These are phyloP conservation scores for Termitomyces sp. DNA, from an alignment of 768 basidiomycete species.

Conservation along the genomic window DNA sequence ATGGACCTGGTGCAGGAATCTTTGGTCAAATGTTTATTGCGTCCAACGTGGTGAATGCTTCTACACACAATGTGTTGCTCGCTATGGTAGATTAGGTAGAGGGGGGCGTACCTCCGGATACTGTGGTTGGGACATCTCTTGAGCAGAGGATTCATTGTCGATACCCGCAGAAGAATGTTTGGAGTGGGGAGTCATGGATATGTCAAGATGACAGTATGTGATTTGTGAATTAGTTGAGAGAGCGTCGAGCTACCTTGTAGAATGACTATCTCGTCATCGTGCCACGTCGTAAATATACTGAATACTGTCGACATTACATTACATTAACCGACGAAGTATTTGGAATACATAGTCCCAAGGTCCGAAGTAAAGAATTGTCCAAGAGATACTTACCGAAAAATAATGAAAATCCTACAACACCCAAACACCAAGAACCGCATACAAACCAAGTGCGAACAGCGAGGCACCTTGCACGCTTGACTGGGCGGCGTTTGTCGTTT, in stretches of 20 bases:
- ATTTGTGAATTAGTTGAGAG: too few relatives aligned
- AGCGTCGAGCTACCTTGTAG: not conserved
- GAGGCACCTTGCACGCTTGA: not conserved
- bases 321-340: not conserved
- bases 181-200: not conserved
- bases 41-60: slow-evolving; percentile 1
- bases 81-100: slow-evolving; percentile 11
- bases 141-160: slow-evolving; percentile 6
- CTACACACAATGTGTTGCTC: slow-evolving; percentile 6
- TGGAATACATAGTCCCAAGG: not conserved
- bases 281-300: not conserved
- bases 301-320: not conserved
- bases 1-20: slow-evolving; percentile 1
- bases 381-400: not conserved
- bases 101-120: not conserved
- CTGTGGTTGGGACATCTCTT: not conserved
- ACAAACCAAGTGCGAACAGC: not conserved
- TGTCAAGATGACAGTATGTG: not conserved
- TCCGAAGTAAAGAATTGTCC: not conserved
- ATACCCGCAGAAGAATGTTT: slow-evolving; percentile 7
- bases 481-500: slow-evolving; percentile 4
- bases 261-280: not conserved
- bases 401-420: not conserved
- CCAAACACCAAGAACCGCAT: not conserved
- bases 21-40: slow-evolving; percentile 2